phyloP scores from a whole-genome alignment of 2,329 filamentous ascomycete species.

The Cladosporium phlei region DNA sequence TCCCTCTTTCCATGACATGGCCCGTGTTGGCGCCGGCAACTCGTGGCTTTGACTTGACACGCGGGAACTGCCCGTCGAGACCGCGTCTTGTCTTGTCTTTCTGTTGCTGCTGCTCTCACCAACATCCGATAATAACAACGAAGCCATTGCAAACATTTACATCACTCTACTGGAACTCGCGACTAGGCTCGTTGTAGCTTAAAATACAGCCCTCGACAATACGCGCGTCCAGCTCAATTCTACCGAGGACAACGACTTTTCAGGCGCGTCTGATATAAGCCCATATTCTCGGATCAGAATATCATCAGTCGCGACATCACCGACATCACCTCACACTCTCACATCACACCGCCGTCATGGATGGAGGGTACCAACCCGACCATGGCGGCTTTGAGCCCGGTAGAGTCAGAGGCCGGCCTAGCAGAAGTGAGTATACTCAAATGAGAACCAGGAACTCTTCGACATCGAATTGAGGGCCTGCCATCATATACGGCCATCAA shows the following conservation, averaged over 20 bases:
- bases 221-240: too few relatives aligned
- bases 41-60: slow-evolving; percentile 3
- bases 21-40: too few relatives aligned
- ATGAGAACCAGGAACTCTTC: background rate
- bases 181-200: too few relatives aligned
- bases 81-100: slow-evolving; percentile 6
- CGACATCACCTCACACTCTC: background rate
- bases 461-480: background rate
- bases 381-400: slow-evolving; percentile 27
- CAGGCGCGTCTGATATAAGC: too few relatives aligned
- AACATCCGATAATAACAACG: too few relatives aligned
- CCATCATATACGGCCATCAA: too few relatives aligned
- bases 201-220: too few relatives aligned
- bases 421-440: slow-evolving; percentile 13
- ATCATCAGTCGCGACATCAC: background rate
- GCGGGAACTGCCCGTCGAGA: background rate
- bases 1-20: background rate
- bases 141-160: too few relatives aligned
- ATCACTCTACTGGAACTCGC: too few relatives aligned
- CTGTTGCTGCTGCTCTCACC: too few relatives aligned
- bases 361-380: slow-evolving; percentile 21
- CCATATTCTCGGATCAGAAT: background rate
- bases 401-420: slow-evolving; percentile 20
- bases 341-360: slow-evolving; percentile 21
- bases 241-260: too few relatives aligned